Evolutionary conservation across 768 basidiomycete genomes (phyloP).

Genomic region (Tulasnella sp.): DNA sequence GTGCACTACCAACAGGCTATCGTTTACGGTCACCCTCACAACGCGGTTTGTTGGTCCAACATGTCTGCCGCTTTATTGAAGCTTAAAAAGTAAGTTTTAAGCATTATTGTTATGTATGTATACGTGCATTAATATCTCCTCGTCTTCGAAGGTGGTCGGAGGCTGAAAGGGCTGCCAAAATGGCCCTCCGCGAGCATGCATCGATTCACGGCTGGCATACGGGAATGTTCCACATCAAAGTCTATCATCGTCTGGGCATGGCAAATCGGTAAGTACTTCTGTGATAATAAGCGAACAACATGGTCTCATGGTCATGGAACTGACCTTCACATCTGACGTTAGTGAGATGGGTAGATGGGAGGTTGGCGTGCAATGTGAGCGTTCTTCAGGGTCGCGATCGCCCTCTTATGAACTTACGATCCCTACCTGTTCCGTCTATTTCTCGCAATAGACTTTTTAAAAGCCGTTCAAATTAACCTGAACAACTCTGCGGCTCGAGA

Average conservation of each 20-base stretch:
- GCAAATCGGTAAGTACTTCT: background rate
- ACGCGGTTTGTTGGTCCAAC: constrained; percentile 7
- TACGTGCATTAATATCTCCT: background rate
- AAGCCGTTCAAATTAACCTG: background rate
- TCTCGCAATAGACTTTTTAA: background rate
- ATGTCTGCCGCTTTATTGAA: background rate
- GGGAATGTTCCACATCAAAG: constrained; percentile 6
- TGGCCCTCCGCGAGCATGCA: background rate
- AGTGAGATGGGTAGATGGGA: constrained; percentile 1
- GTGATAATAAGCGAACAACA: background rate
- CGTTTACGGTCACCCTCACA: background rate
- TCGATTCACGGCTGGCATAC: constrained; percentile 1
- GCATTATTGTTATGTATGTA: background rate
- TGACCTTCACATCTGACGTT: background rate
- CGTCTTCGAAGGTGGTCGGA: background rate
- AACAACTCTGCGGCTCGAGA: background rate
- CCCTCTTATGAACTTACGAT: background rate
- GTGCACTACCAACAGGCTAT: background rate
- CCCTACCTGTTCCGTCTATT: background rate
- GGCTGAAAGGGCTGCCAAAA: background rate
- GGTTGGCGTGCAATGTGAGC: background rate
- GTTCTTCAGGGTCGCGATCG: background rate
- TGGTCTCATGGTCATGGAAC: background rate
- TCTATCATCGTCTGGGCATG: background rate
- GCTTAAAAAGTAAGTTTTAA: background rate